A percentile compares a stretch with the other conserved stretches of the same genome.
These are phyloP conservation scores for Cinnamomum micranthum DNA, from an alignment of 164 flowering plant species.

Conservation along the genomic window DNA sequence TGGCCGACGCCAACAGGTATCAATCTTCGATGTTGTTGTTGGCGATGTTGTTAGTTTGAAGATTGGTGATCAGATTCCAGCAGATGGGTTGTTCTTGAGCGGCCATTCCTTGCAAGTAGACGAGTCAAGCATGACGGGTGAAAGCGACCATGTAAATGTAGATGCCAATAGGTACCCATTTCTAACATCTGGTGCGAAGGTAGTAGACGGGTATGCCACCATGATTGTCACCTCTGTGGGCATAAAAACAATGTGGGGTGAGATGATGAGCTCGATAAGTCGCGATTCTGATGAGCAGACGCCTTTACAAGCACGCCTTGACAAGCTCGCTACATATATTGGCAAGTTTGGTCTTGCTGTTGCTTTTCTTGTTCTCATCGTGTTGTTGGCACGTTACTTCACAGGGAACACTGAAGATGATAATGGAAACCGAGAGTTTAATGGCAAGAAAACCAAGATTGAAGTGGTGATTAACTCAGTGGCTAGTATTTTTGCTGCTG, in stretches of 20 bases:
- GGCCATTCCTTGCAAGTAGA: conserved; percentile 63
- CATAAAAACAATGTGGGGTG: conserved; percentile 66
- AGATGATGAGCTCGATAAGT: conserved; percentile 59
- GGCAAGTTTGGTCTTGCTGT: conserved; percentile 71
- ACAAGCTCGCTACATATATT: conserved; percentile 51
- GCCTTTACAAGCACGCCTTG: conserved; percentile 55
- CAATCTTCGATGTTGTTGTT: conserved; percentile 33
- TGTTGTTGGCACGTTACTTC: conserved; percentile 56
- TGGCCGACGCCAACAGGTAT: conserved; percentile 25
- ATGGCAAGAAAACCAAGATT: conserved; percentile 30
- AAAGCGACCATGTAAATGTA: conserved; percentile 57
- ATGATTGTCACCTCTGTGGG: conserved; percentile 65
- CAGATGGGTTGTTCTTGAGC: conserved; percentile 57
- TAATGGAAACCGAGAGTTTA: conserved; percentile 36
- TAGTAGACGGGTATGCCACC: conserved; percentile 54
- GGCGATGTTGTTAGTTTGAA: conserved; percentile 59
- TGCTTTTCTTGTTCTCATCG: conserved; percentile 60
- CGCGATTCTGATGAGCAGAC: conserved; percentile 40
- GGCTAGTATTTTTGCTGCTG: conserved; percentile 46
- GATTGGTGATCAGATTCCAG: conserved; percentile 71
- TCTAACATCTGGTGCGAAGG: conserved; percentile 58
- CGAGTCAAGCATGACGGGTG: conserved; percentile 78
- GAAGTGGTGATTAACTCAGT: conserved; percentile 43
- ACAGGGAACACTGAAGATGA: conserved; percentile 53
- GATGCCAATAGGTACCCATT: conserved; percentile 40